Base-by-base conservation (phyloP, 495 filamentous ascomycete genomes). In the Aspergillus heteromorphus region DNA sequence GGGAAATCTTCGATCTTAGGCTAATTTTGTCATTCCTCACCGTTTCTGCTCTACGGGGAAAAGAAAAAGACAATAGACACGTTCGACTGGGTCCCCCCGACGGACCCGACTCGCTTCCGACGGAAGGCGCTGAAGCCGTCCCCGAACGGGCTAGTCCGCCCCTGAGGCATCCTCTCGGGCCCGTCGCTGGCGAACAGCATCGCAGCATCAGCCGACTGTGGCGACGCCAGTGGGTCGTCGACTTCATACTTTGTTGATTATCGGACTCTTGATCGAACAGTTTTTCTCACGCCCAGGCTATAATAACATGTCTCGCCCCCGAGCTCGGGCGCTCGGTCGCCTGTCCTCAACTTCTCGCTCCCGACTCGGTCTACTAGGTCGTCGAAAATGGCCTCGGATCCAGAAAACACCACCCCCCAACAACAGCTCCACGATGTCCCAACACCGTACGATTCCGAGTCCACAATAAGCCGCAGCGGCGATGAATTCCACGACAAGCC, bases 401-500 rank as follows among this genome's bases (percentile, higher is more conserved):
- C 29, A n/a, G 6, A 10, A 4, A 14, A 17, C 5, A 40, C 10
- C 5, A 40, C 10, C 6, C 13, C 25, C 11, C 21, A 27, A 16
- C 43, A 27, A n/a, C 21, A 27, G 1, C 1, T 29, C 11, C 6
- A 47, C 1, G 43, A 47, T 10, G 21, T 13, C 9, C 21, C 21
- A 9, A 41, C 49, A 11, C 25, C 21, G 6, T 45, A 47, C 30
- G 14, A 20, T 11, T 57, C 49, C 31, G 27, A 21, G 10, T 42
- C 48, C 7, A 48, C 45, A n/a, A n/a, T n/a, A n/a, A n/a, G n/a
- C n/a, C n/a, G n/a, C 16, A 36, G 14, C 9, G 8, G 47, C 29
- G 8, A 17, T 18, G 53, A 57, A 18, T 40, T 57, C 21, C 27
- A 51, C 7, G 54, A 60, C 30, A 53, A 58, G 40, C 40, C 50